phyloP scores from a whole-genome alignment of 2,329 filamentous ascomycete genomes.

The Penicillium verrucosum region DNA sequence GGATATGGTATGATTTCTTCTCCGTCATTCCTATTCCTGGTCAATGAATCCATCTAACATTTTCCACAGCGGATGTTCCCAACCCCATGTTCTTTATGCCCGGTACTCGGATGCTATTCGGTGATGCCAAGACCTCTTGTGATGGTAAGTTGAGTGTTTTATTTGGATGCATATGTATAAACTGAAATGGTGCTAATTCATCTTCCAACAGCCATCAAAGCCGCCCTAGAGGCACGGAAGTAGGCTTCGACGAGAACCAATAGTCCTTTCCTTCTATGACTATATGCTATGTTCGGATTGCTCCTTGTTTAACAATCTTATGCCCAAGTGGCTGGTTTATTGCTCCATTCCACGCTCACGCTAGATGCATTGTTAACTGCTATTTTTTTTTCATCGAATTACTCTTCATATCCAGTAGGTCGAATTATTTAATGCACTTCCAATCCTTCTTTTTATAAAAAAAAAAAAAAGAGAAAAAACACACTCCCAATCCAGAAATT shows the following conservation, averaged over 20 bases:
- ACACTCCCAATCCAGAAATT: not conserved
- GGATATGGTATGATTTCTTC: slow-evolving; percentile 65
- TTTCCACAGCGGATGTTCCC: slow-evolving; percentile 68
- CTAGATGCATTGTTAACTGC: not conserved
- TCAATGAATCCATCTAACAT: slow-evolving; percentile 4
- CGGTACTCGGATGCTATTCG: slow-evolving; percentile 86
- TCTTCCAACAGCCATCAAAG: slow-evolving; percentile 41
- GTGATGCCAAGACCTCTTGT: slow-evolving; percentile 79
- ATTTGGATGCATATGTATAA: not conserved
- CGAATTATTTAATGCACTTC: not conserved
- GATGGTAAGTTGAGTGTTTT: slow-evolving; percentile 58
- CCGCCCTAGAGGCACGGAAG: slow-evolving; percentile 34
- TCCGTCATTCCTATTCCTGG: not conserved
- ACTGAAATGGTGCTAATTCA: not conserved
- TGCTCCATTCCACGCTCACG: not conserved
- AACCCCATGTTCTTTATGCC: slow-evolving; percentile 95
- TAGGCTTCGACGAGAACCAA: slow-evolving; percentile 10
- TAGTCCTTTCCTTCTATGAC: not conserved
- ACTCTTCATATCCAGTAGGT: not conserved
- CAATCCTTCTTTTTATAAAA: not conserved
- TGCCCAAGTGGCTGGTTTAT: not conserved
- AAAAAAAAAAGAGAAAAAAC: no score
- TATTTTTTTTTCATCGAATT: not conserved
- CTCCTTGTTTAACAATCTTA: not conserved
- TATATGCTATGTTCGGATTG: not conserved